A percentile compares a stretch with the other conserved stretches of the same genome.
phyloP scores from a whole-genome alignment of 176 grass and related monocot genomes.

The Dactylis glomerata region DNA sequence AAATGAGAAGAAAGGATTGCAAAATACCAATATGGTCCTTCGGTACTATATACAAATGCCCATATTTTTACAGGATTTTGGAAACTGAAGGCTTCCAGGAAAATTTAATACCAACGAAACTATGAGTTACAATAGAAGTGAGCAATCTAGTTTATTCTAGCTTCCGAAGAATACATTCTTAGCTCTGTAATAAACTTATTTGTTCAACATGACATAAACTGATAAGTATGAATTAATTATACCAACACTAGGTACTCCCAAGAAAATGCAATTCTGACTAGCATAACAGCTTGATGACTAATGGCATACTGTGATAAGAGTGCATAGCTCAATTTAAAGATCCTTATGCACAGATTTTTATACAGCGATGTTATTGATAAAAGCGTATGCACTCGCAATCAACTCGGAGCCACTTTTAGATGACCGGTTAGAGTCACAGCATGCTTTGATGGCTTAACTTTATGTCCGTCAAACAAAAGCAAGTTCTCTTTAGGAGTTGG shows the following conservation, averaged over 20 bases:
- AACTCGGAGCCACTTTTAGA: constrained; percentile 21
- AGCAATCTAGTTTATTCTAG: neutral
- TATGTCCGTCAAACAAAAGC: constrained; percentile 28
- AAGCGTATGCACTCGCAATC: constrained; percentile 1
- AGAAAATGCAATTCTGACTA: neutral
- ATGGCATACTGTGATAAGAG: neutral
- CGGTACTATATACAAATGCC: neutral
- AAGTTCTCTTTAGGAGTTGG: constrained; percentile 7
- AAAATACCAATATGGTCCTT: neutral
- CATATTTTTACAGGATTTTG: neutral
- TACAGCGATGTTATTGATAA: neutral
- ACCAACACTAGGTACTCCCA: neutral
- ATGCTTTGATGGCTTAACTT: constrained; percentile 31
- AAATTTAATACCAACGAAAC: neutral
- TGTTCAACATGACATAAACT: neutral
- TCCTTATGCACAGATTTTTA: neutral
- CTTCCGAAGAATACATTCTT: constrained; percentile 1
- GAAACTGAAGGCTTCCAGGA: neutral
- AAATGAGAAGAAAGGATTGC: neutral
- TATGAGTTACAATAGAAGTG: neutral
- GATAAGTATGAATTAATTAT: neutral
- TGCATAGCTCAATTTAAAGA: constrained; percentile 10
- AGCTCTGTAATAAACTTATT: neutral
- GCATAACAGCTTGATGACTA: neutral
- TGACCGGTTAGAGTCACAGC: constrained; percentile 18